A percentile compares a stretch with the other conserved stretches of the same genome.
These are phyloP conservation scores for Fusarium stilboides DNA, from an alignment of 2,329 filamentous ascomycete species.

Conservation along the genomic window DNA sequence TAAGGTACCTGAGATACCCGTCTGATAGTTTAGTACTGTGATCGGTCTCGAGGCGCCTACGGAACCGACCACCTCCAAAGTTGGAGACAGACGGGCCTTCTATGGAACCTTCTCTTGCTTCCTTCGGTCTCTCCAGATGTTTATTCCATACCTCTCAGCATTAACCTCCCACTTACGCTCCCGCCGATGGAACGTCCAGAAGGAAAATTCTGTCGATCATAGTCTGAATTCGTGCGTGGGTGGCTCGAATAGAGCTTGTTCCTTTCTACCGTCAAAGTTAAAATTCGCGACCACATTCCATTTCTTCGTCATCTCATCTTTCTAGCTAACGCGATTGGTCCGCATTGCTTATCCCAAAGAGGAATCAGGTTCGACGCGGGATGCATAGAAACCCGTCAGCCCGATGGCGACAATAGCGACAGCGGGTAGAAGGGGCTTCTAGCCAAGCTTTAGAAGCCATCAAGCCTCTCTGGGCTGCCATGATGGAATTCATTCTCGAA, in stretches of 20 bases:
- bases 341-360: slow-evolving; percentile 6
- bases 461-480: slow-evolving; percentile 1
- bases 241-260: slow-evolving; percentile 8
- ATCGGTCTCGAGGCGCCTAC: slow-evolving; percentile 1
- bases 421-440: slow-evolving; percentile 22
- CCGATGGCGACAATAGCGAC: not conserved
- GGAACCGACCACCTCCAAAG: slow-evolving; percentile 1
- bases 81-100: not conserved
- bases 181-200: slow-evolving; percentile 33
- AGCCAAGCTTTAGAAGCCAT: slow-evolving; percentile 19
- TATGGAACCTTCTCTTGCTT: slow-evolving; percentile 19
- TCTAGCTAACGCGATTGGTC: not conserved
- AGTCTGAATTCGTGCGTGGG: slow-evolving; percentile 9
- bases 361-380: not conserved
- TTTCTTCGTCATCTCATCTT: not conserved
- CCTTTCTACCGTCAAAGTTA: slow-evolving; percentile 14
- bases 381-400: not conserved
- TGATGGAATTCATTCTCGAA: slow-evolving; percentile 13
- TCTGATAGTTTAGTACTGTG: not conserved
- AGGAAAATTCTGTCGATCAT: slow-evolving; percentile 9
- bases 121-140: slow-evolving; percentile 19
- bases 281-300: slow-evolving; percentile 34
- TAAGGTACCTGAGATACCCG: slow-evolving; percentile 15
- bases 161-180: slow-evolving; percentile 9
- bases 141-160: slow-evolving; percentile 12